Conservation (phyloP, 352 stramenopile species). For the Phytophthora cactorum region DNA sequence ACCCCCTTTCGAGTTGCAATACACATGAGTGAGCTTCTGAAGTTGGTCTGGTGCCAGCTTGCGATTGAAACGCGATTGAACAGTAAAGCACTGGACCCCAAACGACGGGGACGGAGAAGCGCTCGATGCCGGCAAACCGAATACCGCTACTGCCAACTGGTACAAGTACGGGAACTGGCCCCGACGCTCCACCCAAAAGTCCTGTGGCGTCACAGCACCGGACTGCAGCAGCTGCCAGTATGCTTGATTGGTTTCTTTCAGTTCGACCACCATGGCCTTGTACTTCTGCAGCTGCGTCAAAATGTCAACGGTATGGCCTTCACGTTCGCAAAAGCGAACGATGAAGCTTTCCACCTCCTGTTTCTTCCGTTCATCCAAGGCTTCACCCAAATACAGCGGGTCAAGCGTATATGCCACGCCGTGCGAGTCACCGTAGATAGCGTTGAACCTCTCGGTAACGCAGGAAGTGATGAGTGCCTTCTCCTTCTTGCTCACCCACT, state of each 20-base stretch:
- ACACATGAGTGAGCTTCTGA: conserved; percentile 64
- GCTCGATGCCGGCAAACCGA: conserved; percentile 58
- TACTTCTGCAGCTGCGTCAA: conserved; percentile 59
- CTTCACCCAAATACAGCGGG: conserved; percentile 53
- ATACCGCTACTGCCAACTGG: conserved; percentile 62
- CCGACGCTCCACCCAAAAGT: conserved; percentile 68
- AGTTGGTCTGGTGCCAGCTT: conserved; percentile 52
- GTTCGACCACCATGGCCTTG: conserved; percentile 49
- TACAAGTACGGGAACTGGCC: conserved; percentile 64
- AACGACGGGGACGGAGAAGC: conserved; percentile 45
- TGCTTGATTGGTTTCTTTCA: conserved; percentile 58
- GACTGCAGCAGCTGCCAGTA: conserved; percentile 65
- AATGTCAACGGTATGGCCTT: conserved; percentile 45
- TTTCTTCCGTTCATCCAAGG: conserved; percentile 55
- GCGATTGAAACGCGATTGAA: conserved; percentile 53
- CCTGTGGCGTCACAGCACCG: conserved; percentile 49
- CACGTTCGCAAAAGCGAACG: conserved; percentile 45
- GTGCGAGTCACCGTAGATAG: conserved; percentile 67
- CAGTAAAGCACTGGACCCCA: conserved; percentile 28
- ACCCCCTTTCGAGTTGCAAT: conserved; percentile 54
- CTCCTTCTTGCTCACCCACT: conserved; percentile 76
- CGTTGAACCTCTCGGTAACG: conserved; percentile 66
- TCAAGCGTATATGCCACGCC: conserved; percentile 70
- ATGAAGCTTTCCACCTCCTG: conserved; percentile 60
- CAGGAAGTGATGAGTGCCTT: conserved; percentile 73